A percentile compares a stretch with the other conserved stretches of the same genome.
Evolutionary conservation across 148 eudicot genomes (phyloP).

Genomic region (Chenopodium quinoa): DNA sequence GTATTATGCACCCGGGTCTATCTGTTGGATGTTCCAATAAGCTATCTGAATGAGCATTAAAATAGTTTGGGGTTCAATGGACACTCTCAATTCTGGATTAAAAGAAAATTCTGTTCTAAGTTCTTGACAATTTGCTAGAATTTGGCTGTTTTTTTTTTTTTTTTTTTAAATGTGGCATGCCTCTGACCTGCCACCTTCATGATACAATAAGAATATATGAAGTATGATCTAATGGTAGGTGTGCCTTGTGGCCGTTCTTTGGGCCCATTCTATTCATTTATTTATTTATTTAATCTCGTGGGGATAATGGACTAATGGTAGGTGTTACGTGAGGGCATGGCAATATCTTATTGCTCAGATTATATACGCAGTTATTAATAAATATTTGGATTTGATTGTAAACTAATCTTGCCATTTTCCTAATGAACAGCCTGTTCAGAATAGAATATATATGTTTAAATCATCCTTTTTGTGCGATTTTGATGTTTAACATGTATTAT

Average conservation of each 20-base stretch:
- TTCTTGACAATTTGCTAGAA: not conserved
- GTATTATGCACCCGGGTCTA: too few species aligned
- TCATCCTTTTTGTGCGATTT: not conserved
- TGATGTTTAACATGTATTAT: not conserved
- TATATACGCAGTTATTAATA: not conserved
- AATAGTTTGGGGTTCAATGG: too few species aligned
- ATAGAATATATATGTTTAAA: not conserved
- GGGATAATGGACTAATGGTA: not conserved
- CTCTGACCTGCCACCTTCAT: not conserved
- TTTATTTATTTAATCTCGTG: not conserved
- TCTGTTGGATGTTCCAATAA: too few species aligned
- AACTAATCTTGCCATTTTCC: constrained; percentile 6
- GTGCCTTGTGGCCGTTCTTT: not conserved
- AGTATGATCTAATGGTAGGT: not conserved
- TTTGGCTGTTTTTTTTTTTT: not conserved
- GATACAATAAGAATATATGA: not conserved
- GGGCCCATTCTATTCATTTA: not conserved
- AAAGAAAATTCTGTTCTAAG: not conserved
- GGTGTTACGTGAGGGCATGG: not conserved
- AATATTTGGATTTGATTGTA: not conserved
- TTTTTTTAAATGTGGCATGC: not conserved
- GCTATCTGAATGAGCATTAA: too few species aligned
- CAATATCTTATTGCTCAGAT: not conserved
- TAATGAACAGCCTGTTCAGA: not conserved
- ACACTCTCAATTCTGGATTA: not conserved